phyloP scores from a whole-genome alignment of 306 rosid genomes.

The Cucurbita maxima region DNA sequence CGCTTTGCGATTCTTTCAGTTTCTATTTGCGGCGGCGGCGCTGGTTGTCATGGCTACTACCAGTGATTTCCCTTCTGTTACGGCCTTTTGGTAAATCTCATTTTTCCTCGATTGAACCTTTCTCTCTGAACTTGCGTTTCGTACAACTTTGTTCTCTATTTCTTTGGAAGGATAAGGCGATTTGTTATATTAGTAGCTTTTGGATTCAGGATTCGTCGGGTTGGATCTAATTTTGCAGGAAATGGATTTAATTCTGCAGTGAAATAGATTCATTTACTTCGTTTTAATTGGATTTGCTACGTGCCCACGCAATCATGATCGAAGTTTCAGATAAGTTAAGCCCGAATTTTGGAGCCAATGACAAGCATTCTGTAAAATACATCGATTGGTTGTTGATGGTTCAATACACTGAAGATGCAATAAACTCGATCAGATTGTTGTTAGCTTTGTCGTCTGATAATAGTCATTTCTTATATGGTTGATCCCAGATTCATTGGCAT shows the following conservation, averaged over 20 bases:
- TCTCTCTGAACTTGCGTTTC: background rate
- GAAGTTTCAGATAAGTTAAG: background rate
- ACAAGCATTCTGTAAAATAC: background rate
- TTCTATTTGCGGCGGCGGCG: slow-evolving; percentile 65
- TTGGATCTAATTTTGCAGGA: background rate
- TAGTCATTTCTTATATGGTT: background rate
- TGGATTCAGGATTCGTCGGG: background rate
- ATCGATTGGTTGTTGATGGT: background rate
- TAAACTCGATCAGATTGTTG: background rate
- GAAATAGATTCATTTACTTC: background rate
- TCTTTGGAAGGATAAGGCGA: background rate
- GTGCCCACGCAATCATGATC: background rate
- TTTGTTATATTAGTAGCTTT: background rate
- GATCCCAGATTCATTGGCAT: background rate
- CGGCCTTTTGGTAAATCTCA: slow-evolving; percentile 65
- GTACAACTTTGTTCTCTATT: background rate
- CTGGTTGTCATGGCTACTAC: slow-evolving; percentile 70
- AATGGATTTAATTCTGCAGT: background rate
- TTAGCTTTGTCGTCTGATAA: background rate
- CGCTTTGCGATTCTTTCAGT: slow-evolving; percentile 42
- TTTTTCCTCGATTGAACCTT: background rate
- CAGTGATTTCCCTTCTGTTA: slow-evolving; percentile 74
- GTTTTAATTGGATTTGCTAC: background rate
- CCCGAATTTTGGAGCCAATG: background rate
- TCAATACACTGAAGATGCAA: too few species aligned